Evolutionary conservation across 2,329 filamentous ascomycete genomes (phyloP).

Genomic region (Colletotrichum orchidophilum): DNA sequence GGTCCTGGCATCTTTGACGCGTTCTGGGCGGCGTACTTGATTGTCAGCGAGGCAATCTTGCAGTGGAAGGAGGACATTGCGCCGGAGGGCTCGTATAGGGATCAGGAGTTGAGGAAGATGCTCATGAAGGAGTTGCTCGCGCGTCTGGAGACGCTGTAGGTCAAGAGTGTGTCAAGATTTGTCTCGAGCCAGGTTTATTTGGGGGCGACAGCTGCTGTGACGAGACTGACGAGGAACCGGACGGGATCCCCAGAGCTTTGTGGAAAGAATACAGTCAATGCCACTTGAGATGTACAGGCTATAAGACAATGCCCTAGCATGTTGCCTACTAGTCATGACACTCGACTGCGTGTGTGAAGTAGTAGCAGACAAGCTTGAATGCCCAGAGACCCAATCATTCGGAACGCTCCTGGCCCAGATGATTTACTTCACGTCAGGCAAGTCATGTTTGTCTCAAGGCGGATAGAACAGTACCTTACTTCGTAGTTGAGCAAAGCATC

Average conservation of each 20-base stretch:
- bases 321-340: too few relatives aligned
- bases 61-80: background rate
- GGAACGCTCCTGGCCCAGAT: background rate
- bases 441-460: background rate
- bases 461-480: background rate
- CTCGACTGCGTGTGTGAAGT: too few relatives aligned
- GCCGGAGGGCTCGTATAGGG: background rate
- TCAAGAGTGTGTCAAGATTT: background rate
- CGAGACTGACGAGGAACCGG: background rate
- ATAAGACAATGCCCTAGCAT: background rate
- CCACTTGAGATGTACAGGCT: background rate
- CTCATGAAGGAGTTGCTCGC: background rate
- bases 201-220: too few relatives aligned
- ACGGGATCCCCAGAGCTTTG: background rate
- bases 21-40: background rate
- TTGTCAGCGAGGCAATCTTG: slow-evolving; percentile 3
- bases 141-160: background rate
- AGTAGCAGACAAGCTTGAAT: background rate
- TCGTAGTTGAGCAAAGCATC: background rate
- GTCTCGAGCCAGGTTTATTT: background rate
- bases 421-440: background rate
- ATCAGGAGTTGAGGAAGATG: background rate
- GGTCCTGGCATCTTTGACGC: slow-evolving; percentile 10
- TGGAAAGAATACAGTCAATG: background rate
- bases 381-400: background rate